Evolutionary conservation across 2,329 filamentous ascomycete genomes (phyloP), one percentile per base, ranked within the genome.

Genomic region (Catunica adiposa): DNA sequence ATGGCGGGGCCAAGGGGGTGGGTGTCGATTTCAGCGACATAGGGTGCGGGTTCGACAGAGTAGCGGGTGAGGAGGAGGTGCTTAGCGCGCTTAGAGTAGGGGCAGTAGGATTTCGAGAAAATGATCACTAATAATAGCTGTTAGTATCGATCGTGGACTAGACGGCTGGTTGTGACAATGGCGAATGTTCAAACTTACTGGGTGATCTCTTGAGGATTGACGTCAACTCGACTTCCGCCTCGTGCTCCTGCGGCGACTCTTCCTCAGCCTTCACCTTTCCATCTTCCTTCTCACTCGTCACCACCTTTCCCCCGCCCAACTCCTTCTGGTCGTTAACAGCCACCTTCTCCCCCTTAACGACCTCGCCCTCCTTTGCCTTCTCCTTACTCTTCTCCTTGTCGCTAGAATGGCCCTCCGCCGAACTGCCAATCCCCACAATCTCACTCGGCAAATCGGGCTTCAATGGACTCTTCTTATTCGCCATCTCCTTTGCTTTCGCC

Each of bases 71-170:
- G 79, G 42, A 98, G 78, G 56, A 97, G 78, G 46, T 75, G 74
- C 70, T 98, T 98, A 48, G 92, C 92, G 62, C 80, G 82, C 65
- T 82, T 84, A 53, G 89, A 96, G 70, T 79, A 83, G 0, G 85
- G 88, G 68, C 92, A 98, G 70, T 90, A 95, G 1, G 85, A 80
- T 69, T 98, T 97, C 61, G 89, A 95, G 72, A 97, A 97, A 63
- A 98, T 87, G 66, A 96, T 86, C 59, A 97, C 88, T 92, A 61
- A 26, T 11, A 2, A 20, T 15, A 8, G 7, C 8, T 44, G 40
- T 44, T 44, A 44, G 40, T 22, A 17, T 44, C 20, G 14, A 17
- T 5, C 3, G 23, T 63, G 58, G 63, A 34, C 29, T 14, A 9
- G 23, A 34, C 17, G 22, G 38, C 31, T 29, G 8, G 25, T 51